These are phyloP conservation scores for Alnus glutinosa DNA, from an alignment of 306 rosid genomes.

Conservation along the genomic window DNA sequence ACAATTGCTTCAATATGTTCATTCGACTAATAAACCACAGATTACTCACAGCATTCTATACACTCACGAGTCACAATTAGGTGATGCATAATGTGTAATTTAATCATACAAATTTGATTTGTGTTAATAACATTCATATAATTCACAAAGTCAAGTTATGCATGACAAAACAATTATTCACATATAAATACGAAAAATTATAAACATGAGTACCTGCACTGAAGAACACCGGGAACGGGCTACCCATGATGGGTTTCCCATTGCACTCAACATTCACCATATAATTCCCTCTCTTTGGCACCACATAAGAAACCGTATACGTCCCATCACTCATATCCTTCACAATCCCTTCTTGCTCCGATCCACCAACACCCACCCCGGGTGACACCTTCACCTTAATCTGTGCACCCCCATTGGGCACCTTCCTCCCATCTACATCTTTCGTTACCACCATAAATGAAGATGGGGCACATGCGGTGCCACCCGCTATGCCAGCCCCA, in stretches of 20 bases:
- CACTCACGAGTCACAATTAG: background rate
- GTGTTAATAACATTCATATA: background rate
- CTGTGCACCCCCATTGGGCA: constrained; percentile 66
- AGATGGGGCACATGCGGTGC: constrained; percentile 84
- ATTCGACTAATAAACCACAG: background rate
- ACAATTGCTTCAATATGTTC: background rate
- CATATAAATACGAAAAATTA: background rate
- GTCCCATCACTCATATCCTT: constrained; percentile 97
- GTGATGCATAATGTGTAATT: background rate
- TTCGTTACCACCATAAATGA: constrained; percentile 74
- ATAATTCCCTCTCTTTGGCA: constrained; percentile 94
- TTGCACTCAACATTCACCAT: constrained; percentile 90
- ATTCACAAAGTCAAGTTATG: background rate
- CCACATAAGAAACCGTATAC: constrained; percentile 85
- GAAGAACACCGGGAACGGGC: constrained; percentile 97
- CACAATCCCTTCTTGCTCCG: constrained; percentile 92
- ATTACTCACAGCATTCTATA: constrained; percentile 1
- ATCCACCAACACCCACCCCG: constrained; percentile 91
- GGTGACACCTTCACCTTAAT: constrained; percentile 80
- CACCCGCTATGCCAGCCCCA: constrained; percentile 88
- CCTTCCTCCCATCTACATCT: constrained; percentile 87
- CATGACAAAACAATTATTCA: background rate
- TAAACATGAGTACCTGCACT: constrained; percentile 74
- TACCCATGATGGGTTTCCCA: constrained; percentile 93
- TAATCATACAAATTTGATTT: background rate